Evolutionary conservation across 1,284 basidiomycete genomes (phyloP).

Genomic region (Trichosporon sp.): DNA sequence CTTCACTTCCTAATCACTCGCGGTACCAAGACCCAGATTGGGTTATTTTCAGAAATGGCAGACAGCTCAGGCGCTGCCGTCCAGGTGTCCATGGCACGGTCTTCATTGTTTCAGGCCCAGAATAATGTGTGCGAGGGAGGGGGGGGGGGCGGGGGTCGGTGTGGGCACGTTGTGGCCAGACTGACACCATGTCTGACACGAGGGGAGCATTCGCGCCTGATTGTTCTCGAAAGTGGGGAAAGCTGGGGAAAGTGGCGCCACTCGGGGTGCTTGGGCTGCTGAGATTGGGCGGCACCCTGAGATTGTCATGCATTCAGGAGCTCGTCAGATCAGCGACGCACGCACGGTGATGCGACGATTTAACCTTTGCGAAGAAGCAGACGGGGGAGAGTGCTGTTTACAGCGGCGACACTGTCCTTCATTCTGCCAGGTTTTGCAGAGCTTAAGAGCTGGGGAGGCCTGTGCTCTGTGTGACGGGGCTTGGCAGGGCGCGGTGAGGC

Average conservation of each 20-base stretch:
- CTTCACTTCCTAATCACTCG: neutral
- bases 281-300: neutral
- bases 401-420: neutral
- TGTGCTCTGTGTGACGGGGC: neutral
- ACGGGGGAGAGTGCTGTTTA: neutral
- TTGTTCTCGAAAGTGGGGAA: neutral
- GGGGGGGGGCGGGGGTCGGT: too few species aligned
- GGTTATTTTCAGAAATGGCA: neutral
- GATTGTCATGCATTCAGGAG: neutral
- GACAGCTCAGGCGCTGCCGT: too few species aligned
- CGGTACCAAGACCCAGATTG: neutral
- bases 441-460: neutral
- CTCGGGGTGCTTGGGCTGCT: neutral
- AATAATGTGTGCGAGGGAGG: neutral
- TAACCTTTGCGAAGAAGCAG: neutral
- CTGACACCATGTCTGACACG: neutral
- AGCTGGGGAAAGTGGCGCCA: neutral
- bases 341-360: neutral
- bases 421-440: neutral
- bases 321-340: neutral
- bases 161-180: neutral
- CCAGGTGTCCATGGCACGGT: neutral
- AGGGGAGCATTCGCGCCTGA: neutral
- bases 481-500: too few species aligned
- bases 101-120: neutral